phyloP scores from a whole-genome alignment of 352 stramenopile genomes.

The Phytophthora pluvialis region DNA sequence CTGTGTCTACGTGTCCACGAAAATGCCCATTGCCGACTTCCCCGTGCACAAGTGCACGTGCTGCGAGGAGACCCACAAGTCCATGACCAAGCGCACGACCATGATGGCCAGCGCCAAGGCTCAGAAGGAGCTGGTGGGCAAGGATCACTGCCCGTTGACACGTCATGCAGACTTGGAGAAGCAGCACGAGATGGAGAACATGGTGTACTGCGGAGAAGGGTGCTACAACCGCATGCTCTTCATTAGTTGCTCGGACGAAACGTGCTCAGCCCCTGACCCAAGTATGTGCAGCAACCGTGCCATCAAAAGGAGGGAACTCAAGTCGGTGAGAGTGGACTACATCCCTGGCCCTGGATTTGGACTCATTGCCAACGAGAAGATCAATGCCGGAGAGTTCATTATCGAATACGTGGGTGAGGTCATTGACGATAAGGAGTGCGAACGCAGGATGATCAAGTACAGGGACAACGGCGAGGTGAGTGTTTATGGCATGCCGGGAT shows the following conservation, averaged over 20 bases:
- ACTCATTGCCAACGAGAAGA: constrained; percentile 79
- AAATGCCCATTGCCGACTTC: constrained; percentile 55
- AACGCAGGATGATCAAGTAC: constrained; percentile 64
- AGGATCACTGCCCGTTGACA: neutral
- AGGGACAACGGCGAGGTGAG: constrained; percentile 61
- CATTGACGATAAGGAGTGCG: constrained; percentile 89
- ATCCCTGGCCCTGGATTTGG: constrained; percentile 91
- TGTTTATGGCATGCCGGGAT: neutral
- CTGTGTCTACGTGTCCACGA: constrained; percentile 78
- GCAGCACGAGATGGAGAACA: constrained; percentile 9
- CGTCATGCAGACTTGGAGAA: constrained; percentile 26
- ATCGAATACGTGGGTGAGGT: constrained; percentile 95
- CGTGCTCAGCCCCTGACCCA: constrained; percentile 75
- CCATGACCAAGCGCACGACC: constrained; percentile 59
- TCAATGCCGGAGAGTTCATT: constrained; percentile 89
- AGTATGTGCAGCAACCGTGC: constrained; percentile 74
- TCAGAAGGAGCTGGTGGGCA: constrained; percentile 26
- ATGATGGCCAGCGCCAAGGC: constrained; percentile 55
- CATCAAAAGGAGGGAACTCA: constrained; percentile 71
- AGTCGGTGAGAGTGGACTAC: constrained; percentile 72
- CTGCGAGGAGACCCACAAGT: constrained; percentile 55
- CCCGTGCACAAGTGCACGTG: constrained; percentile 83
- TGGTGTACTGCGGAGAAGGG: constrained; percentile 63
- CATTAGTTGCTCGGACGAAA: constrained; percentile 83
- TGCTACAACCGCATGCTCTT: constrained; percentile 89